Conservation (phyloP, 1,139 yeast species). For the Geotrichum carabidarum region DNA sequence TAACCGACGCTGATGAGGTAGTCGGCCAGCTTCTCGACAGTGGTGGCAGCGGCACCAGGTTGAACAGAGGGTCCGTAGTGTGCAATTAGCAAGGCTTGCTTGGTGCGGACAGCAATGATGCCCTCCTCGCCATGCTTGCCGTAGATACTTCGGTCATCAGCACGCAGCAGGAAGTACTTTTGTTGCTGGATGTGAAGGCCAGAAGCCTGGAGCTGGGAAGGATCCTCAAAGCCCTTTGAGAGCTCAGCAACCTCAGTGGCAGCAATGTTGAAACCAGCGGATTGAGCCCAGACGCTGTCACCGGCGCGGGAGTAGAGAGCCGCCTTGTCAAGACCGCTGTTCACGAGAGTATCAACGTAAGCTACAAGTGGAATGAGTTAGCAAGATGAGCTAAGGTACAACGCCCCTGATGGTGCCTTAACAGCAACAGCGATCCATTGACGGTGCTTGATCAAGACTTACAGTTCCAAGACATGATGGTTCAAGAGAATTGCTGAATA, state of each 20-base stretch:
- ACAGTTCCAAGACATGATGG: constrained; percentile 20
- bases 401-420: background rate
- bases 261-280: constrained; percentile 59
- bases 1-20: constrained; percentile 84
- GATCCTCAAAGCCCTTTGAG: constrained; percentile 75
- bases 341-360: constrained; percentile 86
- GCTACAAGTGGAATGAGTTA: constrained; percentile 44
- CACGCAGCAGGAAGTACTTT: constrained; percentile 82
- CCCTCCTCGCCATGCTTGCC: constrained; percentile 91
- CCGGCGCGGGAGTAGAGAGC: constrained; percentile 93
- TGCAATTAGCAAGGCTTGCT: constrained; percentile 87
- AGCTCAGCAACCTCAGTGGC: constrained; percentile 68
- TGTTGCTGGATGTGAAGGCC: constrained; percentile 83
- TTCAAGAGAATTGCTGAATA: background rate
- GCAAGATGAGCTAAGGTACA: background rate
- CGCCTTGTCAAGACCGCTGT: constrained; percentile 84
- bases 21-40: constrained; percentile 93
- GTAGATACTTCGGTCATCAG: constrained; percentile 88
- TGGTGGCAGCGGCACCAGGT: constrained; percentile 91
- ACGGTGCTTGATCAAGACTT: constrained; percentile 3
- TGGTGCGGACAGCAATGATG: constrained; percentile 83
- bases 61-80: constrained; percentile 79
- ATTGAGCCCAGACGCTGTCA: constrained; percentile 89
- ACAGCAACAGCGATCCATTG: background rate
- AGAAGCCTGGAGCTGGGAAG: constrained; percentile 69